These are phyloP conservation scores for Penicillium canariense DNA, from an alignment of 495 filamentous ascomycete genomes.

Conservation along the genomic window DNA sequence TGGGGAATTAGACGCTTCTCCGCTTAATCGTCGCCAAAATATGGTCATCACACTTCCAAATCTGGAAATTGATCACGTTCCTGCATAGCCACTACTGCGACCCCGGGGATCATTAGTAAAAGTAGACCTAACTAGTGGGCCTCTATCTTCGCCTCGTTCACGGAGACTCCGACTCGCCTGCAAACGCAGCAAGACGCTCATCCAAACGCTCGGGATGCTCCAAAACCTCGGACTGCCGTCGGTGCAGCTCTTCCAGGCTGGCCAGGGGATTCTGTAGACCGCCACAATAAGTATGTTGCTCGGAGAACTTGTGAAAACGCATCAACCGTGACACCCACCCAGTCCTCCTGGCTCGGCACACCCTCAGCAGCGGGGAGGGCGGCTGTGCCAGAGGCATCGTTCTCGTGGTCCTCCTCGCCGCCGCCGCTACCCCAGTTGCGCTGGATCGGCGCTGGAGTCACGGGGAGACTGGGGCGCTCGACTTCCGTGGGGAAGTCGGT, in stretches of 20 bases:
- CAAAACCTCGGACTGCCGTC: constrained; percentile 59
- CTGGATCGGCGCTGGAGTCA: constrained; percentile 78
- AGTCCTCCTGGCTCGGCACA: constrained; percentile 79
- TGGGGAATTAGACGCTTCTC: not conserved
- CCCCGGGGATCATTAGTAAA: not conserved
- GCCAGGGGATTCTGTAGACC: constrained; percentile 66
- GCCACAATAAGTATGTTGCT: constrained; percentile 60
- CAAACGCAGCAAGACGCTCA: constrained; percentile 13
- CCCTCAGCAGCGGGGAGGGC: constrained; percentile 71
- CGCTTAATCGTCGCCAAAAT: not conserved
- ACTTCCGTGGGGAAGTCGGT: constrained; percentile 84
- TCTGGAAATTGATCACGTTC: not conserved
- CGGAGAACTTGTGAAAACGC: constrained; percentile 46
- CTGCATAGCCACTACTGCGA: not conserved
- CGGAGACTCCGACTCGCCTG: not conserved
- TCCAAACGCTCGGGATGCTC: constrained; percentile 30
- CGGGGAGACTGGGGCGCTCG: constrained; percentile 85
- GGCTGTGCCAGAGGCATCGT: constrained; percentile 28
- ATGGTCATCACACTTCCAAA: not conserved
- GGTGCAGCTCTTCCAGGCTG: constrained; percentile 66
- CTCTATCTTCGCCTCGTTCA: not conserved
- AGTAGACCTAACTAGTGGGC: no score
- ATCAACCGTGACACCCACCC: constrained; percentile 74
- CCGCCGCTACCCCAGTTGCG: constrained; percentile 52
- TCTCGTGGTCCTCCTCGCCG: constrained; percentile 51